Conservation (phyloP, 768 basidiomycete species). For the Leucosporidium yakuticum region DNA sequence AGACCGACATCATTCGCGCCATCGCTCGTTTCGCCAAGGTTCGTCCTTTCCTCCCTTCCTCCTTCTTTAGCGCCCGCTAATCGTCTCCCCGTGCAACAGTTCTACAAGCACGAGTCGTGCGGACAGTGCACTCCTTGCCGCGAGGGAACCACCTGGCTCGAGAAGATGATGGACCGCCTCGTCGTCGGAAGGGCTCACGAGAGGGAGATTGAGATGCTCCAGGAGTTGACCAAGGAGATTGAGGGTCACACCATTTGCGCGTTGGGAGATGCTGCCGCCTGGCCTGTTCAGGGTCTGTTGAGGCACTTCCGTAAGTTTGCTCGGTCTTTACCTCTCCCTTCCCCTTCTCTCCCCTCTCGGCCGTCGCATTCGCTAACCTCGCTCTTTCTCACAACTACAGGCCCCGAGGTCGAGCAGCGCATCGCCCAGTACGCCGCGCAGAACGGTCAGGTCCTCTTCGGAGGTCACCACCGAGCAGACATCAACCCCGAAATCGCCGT, state of each 20-base stretch:
- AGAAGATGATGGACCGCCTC: constrained; percentile 99
- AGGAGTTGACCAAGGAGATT: constrained; percentile 64
- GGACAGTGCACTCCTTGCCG: constrained; percentile 68
- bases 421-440: constrained; percentile 67
- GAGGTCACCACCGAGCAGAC: constrained; percentile 49
- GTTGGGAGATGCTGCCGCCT: constrained; percentile 87
- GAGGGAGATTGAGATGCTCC: constrained; percentile 96
- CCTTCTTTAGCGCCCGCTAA: background rate
- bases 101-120: constrained; percentile 98
- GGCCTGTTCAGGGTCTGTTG: constrained; percentile 98
- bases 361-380: background rate
- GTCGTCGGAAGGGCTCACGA: constrained; percentile 82
- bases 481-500: constrained; percentile 14
- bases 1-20: constrained; percentile 85
- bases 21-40: constrained; percentile 88
- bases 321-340: background rate
- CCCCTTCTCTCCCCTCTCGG: background rate
- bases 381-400: constrained; percentile 26
- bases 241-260: constrained; percentile 83
- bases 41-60: constrained; percentile 29
- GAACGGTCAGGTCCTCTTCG: constrained; percentile 80
- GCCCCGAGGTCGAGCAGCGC: constrained; percentile 81
- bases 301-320: constrained; percentile 70
- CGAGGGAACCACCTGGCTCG: constrained; percentile 98
- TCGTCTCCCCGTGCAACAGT: constrained; percentile 47